Evolutionary conservation across 805 yeast species (phyloP), one percentile per base, ranked within the genome.

Genomic region (Spathaspora arborariae): DNA sequence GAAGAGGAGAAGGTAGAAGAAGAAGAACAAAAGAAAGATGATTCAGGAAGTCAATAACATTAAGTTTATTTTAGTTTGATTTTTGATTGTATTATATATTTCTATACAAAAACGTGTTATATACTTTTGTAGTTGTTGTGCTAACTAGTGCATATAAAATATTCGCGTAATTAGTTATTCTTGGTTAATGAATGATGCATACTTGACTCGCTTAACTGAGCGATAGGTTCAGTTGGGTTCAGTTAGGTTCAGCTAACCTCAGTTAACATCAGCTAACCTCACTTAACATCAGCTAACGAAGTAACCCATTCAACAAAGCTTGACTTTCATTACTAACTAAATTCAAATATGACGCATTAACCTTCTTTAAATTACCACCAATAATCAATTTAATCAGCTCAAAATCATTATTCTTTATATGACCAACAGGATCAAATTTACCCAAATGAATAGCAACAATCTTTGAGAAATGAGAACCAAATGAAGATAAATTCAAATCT

Each of bases 381-480:
- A 66, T 65, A 4, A 60, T 56, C 18, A 48, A 41, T 46, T 60
- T 64, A 35, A 71, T 67, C 6, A 62, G 49, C 16, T 51, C 56
- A 34, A 53, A 54, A 42, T 70, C 72, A 35, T 65, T 62, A 50
- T 67, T 69, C 45, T 57, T 60, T 10, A 88, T 65, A 20, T 72
- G 70, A 1, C 81, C 77, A 24, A 81, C 61, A 1, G 97, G 96
- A 65, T 94, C 97, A 53, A 79, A 73, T 3, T 84, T 75, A 51
- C 75, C 80, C 13, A 66, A 65, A 27, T 79, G 74, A 41, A 90
- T 82, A 2, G 86, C 78, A 1, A 78, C 80, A 49, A 94, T 72
- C 58, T 79, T 82, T 44, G 95, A 87, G 64, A 80, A 94, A 44
- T 84, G 81, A 0, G 97, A 84, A 2, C 98, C 98, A 65, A 91